Base-by-base conservation (phyloP, 1,139 yeast genomes). In the Scheffersomyces quercinus region DNA sequence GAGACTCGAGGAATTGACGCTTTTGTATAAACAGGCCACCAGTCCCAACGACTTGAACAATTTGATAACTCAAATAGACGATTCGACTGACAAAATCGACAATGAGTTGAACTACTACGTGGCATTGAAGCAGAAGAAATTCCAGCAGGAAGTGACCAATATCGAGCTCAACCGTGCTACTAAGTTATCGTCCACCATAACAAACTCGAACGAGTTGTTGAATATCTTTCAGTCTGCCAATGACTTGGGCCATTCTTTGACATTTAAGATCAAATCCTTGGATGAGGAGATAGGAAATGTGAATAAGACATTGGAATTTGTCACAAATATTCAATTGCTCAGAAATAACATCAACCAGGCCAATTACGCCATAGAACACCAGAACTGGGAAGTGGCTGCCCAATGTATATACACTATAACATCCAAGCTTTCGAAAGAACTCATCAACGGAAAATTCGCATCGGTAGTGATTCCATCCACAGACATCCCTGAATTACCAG, bases 391-490 rank as follows among this genome's bases (percentile, higher is more conserved):
- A 45, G 58, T 76, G 39, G 93, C 95, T 0, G 90, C 96, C 1
- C 67, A 68, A 42, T 79, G 88, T 37, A 82, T 89, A 9, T 59
- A 72, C 46, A 64, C 68, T 15, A 71, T 75, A 26, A 82, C 82
- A 8, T 67, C 79, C 16, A 56, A 69, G 26, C 65, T 88, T 29
- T 88, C 95, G 0, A 51, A 62, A 0, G 73, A 70, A 2, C 60
- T 87, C 16, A 70, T 77, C 9, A 53, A 64, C 10, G 91, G 96
- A n/a, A 71, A 77, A 44, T 90, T 85, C 63, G 93, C 96, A 2
- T 78, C 83, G 40, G 82, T 77, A 38, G 88, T 88, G 56, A 93
- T 93, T n/a, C 99, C 99, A 0, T 83, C 96, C 0, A 75, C 88
- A 7, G 95, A 88, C 42, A 76, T 90, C n/a, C 97, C 97, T 0